Base-by-base conservation (phyloP, 1,284 basidiomycete genomes). In the Hypsizygus ulmarius region DNA sequence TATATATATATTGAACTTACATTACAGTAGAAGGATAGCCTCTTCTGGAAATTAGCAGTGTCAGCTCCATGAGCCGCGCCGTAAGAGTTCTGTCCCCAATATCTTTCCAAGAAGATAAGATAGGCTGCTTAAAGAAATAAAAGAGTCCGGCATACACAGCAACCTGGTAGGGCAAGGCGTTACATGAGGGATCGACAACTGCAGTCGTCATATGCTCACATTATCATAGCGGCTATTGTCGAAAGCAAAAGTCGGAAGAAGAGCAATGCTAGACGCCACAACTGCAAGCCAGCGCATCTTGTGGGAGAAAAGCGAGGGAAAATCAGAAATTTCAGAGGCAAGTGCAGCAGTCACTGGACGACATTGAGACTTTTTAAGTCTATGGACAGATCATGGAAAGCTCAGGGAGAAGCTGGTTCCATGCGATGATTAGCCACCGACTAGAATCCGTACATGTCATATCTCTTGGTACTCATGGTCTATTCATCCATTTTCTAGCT, bases 71-170 rank as follows among this genome's bases (percentile, higher is more conserved):
- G 68, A 5, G 68, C 70, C 1, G 81, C 82, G 30, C 82, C 81
- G 53, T 82, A 82, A 2, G 81, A 82, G 59, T 84, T 83, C 64
- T 85, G 81, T 39, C 82, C 82, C 80, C 79, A 84, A 59, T 83
- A 83, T 16, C 77, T 79, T 53, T 25, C 45, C 43, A 15, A 21
- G 21, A 36, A 4, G 19, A 25, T 54, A 15, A 57, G 27, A 8
- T 42, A 42, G 37, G 53, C 46, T 52, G 32, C 47, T 44, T n/a
- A 40, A n/a, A 12, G 33, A 18, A 34, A 49, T n/a, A n/a, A 28
- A 36, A 36, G 50, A 42, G 36, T 45, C 33, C 29, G 16, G 45
- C 75, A 54, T 65, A 81, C 75, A 81, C 73, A 32, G 72, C 78
- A 38, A 80, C 70, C 80, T 81, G 21, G 21, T 12, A 37, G 48